Conservation (phyloP, 2,329 filamentous ascomycete species). For the Fusarium anthophilum region DNA sequence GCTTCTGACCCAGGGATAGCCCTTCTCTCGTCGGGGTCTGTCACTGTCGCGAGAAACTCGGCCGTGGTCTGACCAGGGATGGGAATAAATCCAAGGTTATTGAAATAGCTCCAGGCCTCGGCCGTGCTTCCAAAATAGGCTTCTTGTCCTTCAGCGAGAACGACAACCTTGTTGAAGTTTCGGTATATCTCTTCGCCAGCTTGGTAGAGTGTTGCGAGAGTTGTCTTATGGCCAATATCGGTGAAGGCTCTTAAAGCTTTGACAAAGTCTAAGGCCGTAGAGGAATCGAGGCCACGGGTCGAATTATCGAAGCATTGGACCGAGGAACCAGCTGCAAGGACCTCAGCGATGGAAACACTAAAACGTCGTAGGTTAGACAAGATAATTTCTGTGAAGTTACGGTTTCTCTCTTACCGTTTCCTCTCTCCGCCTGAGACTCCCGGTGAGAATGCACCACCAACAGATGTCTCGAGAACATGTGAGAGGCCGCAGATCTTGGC, state of each 20-base stretch:
- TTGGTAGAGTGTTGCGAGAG: background rate
- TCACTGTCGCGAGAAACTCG: background rate
- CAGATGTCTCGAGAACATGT: background rate
- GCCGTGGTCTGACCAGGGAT: background rate
- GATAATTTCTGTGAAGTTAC: fast-evolving
- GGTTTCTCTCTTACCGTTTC: background rate
- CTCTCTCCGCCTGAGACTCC: background rate
- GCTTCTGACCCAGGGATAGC: background rate
- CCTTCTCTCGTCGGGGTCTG: background rate
- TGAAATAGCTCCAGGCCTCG: background rate
- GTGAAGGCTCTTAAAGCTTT: background rate
- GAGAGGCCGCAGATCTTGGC: background rate
- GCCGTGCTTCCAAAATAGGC: background rate
- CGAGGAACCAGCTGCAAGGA: background rate
- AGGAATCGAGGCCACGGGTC: background rate
- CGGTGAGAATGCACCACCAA: background rate
- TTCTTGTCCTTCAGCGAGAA: background rate
- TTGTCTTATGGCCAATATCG: background rate
- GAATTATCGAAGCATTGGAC: background rate
- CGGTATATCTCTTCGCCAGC: background rate
- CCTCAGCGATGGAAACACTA: background rate
- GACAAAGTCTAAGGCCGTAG: background rate
- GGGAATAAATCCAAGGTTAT: background rate
- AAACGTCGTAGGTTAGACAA: background rate
- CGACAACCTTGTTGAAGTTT: background rate